Base-by-base conservation (phyloP, 177 flowering plant genomes). In the Vitis hybrid region DNA sequence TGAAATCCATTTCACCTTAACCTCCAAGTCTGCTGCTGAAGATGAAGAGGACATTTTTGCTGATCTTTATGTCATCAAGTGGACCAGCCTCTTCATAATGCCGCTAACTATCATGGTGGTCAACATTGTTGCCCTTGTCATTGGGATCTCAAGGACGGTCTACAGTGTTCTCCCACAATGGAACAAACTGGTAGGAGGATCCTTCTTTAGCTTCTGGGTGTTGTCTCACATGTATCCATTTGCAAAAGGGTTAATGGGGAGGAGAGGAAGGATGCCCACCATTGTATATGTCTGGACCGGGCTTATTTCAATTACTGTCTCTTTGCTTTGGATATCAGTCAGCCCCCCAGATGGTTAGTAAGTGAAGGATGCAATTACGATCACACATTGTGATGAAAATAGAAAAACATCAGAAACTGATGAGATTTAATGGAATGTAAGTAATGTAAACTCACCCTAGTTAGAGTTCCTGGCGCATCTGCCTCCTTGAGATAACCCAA, bases 211-310 rank as follows among this genome's bases (percentile, higher is more conserved):
- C 80, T 83, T 88, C 73, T 89, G 93, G 96, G 96, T 91, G 64
- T 70, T 91, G 80, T 77, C 89, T 63, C 96, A 91, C 69, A 80
- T 88, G 86, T 91, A 91, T 64, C 93, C 93, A 0, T 91, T 91
- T 57, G 77, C 76, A 2, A 88, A 91, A 73, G 96, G 96, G 17
- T 72, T 91, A 80, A 83, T 88, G 90, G 96, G 96, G 19, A 85
- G 89, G 66, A 78, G 81, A 83, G 93, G 93, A 59, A 85, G 72
- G 68, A 66, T 88, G 54, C 89, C 92, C 0, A 91, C 93, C 2
- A 88, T 91, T 31, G 82, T 89, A 1, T 89, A 73, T 44, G 89
- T 89, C 1, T 90, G 95, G 95, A 31, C 92, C 11, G 90, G 89
- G 0, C 72, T 91, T 38, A 12, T 91, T 4, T 76, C 91, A 8